phyloP scores from a whole-genome alignment of 352 stramenopile genomes.

The Globisporangium cederbergense region DNA sequence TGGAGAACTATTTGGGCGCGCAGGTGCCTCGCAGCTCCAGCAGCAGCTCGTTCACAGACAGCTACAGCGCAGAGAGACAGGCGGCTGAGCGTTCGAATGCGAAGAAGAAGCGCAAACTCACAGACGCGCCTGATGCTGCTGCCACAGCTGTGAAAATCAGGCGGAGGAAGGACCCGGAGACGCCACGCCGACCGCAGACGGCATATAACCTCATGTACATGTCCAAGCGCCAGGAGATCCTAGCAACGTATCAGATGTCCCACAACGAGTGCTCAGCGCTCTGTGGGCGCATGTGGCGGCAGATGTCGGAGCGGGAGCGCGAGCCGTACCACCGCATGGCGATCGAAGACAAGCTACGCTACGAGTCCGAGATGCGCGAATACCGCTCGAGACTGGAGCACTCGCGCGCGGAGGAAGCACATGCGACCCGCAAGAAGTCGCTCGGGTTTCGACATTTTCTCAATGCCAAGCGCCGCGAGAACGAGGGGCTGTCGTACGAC shows the following conservation, averaged over 20 bases:
- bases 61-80: constrained; percentile 8
- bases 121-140: neutral
- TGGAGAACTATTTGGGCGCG: constrained; percentile 29
- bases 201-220: constrained; percentile 70
- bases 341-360: constrained; percentile 45
- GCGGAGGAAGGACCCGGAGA: constrained; percentile 22
- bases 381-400: constrained; percentile 21
- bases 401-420: constrained; percentile 13
- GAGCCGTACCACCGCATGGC: constrained; percentile 58
- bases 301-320: constrained; percentile 48
- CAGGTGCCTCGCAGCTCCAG: constrained; percentile 8
- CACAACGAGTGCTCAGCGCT: constrained; percentile 65
- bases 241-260: constrained; percentile 52
- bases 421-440: constrained; percentile 18
- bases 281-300: constrained; percentile 52
- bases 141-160: constrained; percentile 2
- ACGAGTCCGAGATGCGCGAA: constrained; percentile 31
- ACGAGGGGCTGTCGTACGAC: constrained; percentile 21
- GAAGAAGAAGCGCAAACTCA: constrained; percentile 17
- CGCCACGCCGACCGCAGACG: constrained; percentile 36
- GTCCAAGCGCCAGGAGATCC: constrained; percentile 46
- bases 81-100: constrained; percentile 1
- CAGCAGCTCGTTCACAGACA: constrained; percentile 4
- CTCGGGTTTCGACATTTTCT: constrained; percentile 34
- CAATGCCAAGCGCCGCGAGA: constrained; percentile 27